phyloP scores from a whole-genome alignment of 129 eudicot species.

The Chrysanthemum lavandulifolium region DNA sequence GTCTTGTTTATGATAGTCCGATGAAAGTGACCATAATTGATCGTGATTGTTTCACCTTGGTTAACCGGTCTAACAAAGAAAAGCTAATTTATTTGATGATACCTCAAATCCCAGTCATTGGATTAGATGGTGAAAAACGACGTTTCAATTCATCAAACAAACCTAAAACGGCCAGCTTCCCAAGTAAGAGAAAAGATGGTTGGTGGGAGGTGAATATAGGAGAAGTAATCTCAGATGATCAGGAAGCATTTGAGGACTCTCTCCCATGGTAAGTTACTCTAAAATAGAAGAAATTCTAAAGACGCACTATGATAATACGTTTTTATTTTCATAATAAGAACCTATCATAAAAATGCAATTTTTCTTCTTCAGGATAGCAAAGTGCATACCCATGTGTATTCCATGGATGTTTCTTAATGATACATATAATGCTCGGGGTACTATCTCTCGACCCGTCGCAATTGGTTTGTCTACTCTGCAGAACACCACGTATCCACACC shows the following conservation, averaged over 20 bases:
- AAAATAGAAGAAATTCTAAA: too few species aligned
- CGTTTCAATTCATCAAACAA: background rate
- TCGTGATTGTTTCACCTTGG: background rate
- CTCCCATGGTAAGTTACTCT: too few species aligned
- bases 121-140: background rate
- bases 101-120: conserved; percentile 15
- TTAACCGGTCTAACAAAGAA: background rate
- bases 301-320: background rate
- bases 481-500: background rate
- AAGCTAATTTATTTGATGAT: background rate
- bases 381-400: too few species aligned
- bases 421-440: too few species aligned
- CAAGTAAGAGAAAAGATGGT: conserved; percentile 5
- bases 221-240: background rate
- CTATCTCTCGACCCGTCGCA: too few species aligned
- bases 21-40: background rate
- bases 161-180: background rate
- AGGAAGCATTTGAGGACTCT: too few species aligned
- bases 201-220: conserved; percentile 13
- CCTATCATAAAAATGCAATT: background rate
- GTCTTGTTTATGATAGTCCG: background rate
- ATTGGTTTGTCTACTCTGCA: too few species aligned
- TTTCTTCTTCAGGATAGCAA: too few species aligned
- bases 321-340: background rate
- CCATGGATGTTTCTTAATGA: too few species aligned